Evolutionary conservation across 345 rosid species (phyloP).

Genomic region (Citrus inodora): DNA sequence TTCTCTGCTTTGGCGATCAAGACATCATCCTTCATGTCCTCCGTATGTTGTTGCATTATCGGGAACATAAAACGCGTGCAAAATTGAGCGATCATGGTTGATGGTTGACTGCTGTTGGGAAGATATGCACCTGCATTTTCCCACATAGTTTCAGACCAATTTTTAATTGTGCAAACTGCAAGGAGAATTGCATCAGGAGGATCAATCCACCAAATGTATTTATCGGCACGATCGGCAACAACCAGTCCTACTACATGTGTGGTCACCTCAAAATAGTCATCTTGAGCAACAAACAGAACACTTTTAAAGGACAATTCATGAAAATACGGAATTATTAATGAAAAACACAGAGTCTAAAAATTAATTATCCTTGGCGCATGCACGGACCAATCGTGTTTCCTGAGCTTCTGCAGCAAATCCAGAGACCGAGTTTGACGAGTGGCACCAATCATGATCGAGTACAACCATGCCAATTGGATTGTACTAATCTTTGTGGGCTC

Average conservation of each 20-base stretch:
- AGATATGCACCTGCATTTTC: slow-evolving; percentile 69
- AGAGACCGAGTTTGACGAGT: slow-evolving; percentile 68
- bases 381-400: slow-evolving; percentile 72
- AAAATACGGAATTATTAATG: background rate
- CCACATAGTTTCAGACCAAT: slow-evolving; percentile 85
- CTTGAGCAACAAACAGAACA: slow-evolving; percentile 34
- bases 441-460: slow-evolving; percentile 71
- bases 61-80: slow-evolving; percentile 22
- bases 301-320: background rate
- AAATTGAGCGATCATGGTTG: background rate
- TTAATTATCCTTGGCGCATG: slow-evolving; percentile 64
- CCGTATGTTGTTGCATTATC: slow-evolving; percentile 75
- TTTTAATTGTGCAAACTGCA: slow-evolving; percentile 71
- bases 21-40: slow-evolving; percentile 70
- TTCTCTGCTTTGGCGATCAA: slow-evolving; percentile 58
- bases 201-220: slow-evolving; percentile 82
- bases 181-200: slow-evolving; percentile 75
- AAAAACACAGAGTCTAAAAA: background rate
- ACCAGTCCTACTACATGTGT: slow-evolving; percentile 75
- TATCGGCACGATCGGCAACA: slow-evolving; percentile 76
- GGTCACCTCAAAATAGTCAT: slow-evolving; percentile 82
- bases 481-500: slow-evolving; percentile 42
- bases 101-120: slow-evolving; percentile 36
- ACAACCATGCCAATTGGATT: slow-evolving; percentile 58
- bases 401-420: slow-evolving; percentile 78